phyloP scores from a whole-genome alignment of 2,329 filamentous ascomycete genomes.

The Grosmannia penicillata region DNA sequence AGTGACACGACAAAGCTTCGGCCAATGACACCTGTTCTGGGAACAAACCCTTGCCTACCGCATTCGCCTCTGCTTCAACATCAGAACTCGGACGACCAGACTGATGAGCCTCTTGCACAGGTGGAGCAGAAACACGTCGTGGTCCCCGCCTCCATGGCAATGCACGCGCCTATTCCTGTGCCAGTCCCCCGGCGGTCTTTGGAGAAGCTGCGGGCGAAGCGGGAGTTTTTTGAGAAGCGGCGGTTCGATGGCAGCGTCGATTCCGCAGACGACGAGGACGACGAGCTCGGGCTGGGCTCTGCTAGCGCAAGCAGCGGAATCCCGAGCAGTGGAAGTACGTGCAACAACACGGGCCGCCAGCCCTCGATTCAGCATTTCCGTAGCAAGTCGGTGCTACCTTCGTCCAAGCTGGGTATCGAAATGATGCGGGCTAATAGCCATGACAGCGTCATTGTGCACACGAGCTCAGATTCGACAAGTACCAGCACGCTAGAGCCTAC shows the following conservation, averaged over 20 bases:
- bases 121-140: slow-evolving; percentile 32
- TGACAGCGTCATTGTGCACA: slow-evolving; percentile 50
- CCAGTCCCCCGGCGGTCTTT: slow-evolving; percentile 45
- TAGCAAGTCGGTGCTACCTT: slow-evolving; percentile 46
- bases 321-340: slow-evolving; percentile 18
- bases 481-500: slow-evolving; percentile 25
- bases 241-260: slow-evolving; percentile 60
- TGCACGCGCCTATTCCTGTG: slow-evolving; percentile 25
- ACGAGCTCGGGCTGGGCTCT: slow-evolving; percentile 52
- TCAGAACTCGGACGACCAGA: not conserved
- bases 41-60: not conserved
- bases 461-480: slow-evolving; percentile 29
- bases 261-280: slow-evolving; percentile 89
- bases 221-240: slow-evolving; percentile 59
- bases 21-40: not conserved
- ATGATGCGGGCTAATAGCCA: slow-evolving; percentile 97
- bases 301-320: slow-evolving; percentile 5
- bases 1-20: slow-evolving; percentile 14
- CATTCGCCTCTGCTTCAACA: not conserved
- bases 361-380: slow-evolving; percentile 30
- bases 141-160: slow-evolving; percentile 46
- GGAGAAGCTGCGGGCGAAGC: slow-evolving; percentile 61
- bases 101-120: not conserved
- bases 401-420: slow-evolving; percentile 84
- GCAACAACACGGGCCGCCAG: slow-evolving; percentile 18